Evolutionary conservation across 257 asterid species (phyloP), one percentile per base, ranked within the genome.

Genomic region (Orobanche coerulescens): DNA sequence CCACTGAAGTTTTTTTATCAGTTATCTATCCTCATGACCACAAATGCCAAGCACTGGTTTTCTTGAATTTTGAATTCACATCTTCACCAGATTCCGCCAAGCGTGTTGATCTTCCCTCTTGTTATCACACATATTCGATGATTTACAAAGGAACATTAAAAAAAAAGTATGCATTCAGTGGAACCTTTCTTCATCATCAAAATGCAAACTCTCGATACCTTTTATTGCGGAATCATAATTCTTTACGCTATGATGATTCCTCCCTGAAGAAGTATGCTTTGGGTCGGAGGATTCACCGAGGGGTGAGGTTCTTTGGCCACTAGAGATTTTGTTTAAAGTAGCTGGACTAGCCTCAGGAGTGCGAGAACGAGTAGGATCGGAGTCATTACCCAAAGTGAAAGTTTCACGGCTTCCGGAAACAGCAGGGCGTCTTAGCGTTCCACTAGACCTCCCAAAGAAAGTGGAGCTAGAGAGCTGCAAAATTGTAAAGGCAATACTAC

Each of bases 331-430:
- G 80, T 74, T 82, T 46, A 64, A 58, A 2, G 91, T 69, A 44
- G 81, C 88, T 60, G 95, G 87, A 64, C 88, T 87, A 44, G 84
- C 81, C 55, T 88, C 98, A 7, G 93, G 87, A 15, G 83, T 84
- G 33, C 88, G 83, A 19, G 83, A 67, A 28, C 84, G 88, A 15
- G 77, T 61, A 40, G 82, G 92, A 60, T 85, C 98, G 7, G 94
- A 82, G 24, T 86, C 88, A 62, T 82, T 82, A 16, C 82, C 89
- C 70, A 76, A 33, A 31, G 79, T 66, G 52, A 78, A 75, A 14
- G 89, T 68, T 42, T 84, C 90, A 6, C 80, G 90, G 75, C 85
- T 78, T 68, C 88, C 86, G 10, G 95, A 78, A 51, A 77, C 81
- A 59, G 80, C 75, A 73, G 77, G 84, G 28, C 86, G 85, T 78